These are phyloP conservation scores for Eucalyptus regnans DNA, from an alignment of 345 rosid species.

Conservation along the genomic window DNA sequence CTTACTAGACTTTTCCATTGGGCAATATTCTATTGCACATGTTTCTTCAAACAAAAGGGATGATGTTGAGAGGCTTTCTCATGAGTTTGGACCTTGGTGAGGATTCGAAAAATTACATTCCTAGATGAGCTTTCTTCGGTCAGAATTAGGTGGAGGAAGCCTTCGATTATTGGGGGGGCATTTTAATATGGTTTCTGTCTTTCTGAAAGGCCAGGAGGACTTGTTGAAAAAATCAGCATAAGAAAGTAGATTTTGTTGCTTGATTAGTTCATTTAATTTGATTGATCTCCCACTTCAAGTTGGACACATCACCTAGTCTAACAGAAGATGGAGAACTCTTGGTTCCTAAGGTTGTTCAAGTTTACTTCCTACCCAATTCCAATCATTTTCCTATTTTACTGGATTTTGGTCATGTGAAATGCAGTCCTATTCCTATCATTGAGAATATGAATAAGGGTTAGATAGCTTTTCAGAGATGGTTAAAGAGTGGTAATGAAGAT, in stretches of 20 bases:
- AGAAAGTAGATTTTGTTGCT: not conserved
- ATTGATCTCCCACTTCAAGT: not conserved
- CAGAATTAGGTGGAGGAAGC: not conserved
- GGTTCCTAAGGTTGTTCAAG: not conserved
- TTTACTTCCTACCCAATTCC: not conserved
- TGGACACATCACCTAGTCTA: not conserved
- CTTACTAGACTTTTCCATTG: not conserved
- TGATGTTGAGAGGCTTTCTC: not conserved
- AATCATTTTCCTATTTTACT: not conserved
- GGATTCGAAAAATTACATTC: not conserved
- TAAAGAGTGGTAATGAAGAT: not conserved
- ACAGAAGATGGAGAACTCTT: not conserved
- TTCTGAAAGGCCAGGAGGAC: not conserved
- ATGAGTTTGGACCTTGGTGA: not conserved
- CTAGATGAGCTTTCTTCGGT: not conserved
- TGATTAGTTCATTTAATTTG: not conserved
- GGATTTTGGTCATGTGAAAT: not conserved
- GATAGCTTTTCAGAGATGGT: not conserved
- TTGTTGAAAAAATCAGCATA: not conserved
- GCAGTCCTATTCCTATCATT: not conserved
- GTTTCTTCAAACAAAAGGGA: not conserved
- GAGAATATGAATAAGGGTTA: not conserved
- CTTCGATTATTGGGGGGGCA: not conserved
- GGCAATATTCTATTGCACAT: not conserved
- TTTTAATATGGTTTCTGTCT: not conserved